Base-by-base conservation (phyloP, 768 basidiomycete species). In the Suillus paluster region DNA sequence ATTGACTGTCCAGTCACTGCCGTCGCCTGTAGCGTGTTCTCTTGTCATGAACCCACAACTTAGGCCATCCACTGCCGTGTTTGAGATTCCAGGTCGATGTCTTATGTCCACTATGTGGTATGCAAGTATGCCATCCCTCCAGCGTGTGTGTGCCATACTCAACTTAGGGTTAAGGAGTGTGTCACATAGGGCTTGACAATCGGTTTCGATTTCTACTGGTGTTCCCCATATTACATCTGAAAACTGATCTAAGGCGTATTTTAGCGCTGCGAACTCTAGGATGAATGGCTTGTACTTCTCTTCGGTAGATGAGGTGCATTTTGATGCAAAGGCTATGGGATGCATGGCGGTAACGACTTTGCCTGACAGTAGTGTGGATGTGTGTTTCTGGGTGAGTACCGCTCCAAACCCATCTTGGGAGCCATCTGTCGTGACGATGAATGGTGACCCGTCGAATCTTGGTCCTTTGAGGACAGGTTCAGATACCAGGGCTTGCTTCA, bases 231-330 rank as follows among this genome's bases (percentile, higher is more conserved):
- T 66, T 1, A 67, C 67, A 48, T 77, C 66, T 1, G 67, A 59
- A 58, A 78, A 77, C 44, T 78, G 73, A 53, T 76, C 73, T 0
- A 76, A 36, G 0, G 59, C 57, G 55, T 66, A 78, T 46, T 80
- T 79, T 19, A 80, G 66, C 1, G 72, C 77, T 0, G 75, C 74
- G 50, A 80, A 79, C 53, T 81, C 75, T 0, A 78, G 64, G 0
- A 79, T 11, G 41, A 71, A 79, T 0, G 77, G 78, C 57, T 68
- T 67, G 64, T 79, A 80, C 3, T 61, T 59, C 38, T 71, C 70
- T 60, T 79, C 75, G 0, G 67, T 41, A 0, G 33, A 17, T 2
- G 78, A 73, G 1, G 77, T 78, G 0, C 69, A 41, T 59, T 79
- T 80, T 0, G 77, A 80, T 0, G 68, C 34, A 60, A 67, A 74